Evolutionary conservation across 495 filamentous ascomycete genomes (phyloP).

Genomic region (Aspergillus leporis): DNA sequence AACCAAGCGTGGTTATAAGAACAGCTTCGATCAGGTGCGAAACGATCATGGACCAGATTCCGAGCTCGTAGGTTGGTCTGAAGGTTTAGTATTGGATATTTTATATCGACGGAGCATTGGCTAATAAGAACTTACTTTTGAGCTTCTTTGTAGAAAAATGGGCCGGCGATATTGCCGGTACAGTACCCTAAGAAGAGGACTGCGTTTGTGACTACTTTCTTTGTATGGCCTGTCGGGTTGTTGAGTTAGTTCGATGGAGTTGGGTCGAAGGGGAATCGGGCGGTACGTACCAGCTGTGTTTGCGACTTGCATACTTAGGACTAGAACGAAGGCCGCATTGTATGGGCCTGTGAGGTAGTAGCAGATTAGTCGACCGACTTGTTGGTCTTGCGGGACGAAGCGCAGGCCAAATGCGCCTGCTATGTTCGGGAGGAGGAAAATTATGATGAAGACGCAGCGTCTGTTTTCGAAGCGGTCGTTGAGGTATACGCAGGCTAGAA

Average conservation of each 20-base stretch:
- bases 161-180: conserved; percentile 55
- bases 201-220: conserved; percentile 63
- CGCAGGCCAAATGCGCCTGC: conserved; percentile 56
- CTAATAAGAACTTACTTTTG: conserved; percentile 39
- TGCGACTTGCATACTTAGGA: conserved; percentile 58
- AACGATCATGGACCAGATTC: conserved; percentile 65
- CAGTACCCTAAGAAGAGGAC: conserved; percentile 56
- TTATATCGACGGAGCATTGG: not conserved
- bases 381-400: conserved; percentile 46
- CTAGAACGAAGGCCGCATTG: conserved; percentile 59
- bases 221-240: conserved; percentile 52
- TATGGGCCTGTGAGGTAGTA: conserved; percentile 62
- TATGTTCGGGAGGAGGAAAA: conserved; percentile 58
- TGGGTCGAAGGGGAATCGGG: not conserved
- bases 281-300: conserved; percentile 50
- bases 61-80: conserved; percentile 53
- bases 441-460: conserved; percentile 54
- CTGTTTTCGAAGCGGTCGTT: conserved; percentile 58
- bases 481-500: conserved; percentile 56
- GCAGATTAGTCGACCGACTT: conserved; percentile 53
- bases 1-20: conserved; percentile 46
- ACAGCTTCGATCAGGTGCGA: conserved; percentile 56
- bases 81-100: not conserved
- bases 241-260: not conserved
- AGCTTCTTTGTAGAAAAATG: conserved; percentile 61